These are phyloP conservation scores for Ophiostoma australiae DNA, from an alignment of 2,329 filamentous ascomycete genomes.

Conservation along the genomic window DNA sequence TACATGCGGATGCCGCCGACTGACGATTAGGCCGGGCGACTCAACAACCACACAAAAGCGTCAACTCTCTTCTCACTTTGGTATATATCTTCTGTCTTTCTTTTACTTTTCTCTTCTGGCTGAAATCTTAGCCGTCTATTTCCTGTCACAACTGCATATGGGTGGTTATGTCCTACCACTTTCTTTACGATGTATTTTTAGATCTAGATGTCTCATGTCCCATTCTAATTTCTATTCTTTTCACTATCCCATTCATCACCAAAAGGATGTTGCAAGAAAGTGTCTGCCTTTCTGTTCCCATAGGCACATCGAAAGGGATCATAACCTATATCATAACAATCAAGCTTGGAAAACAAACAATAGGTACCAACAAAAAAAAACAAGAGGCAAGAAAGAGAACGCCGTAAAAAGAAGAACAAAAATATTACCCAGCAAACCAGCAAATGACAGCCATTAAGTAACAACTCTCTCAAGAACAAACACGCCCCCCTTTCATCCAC, in stretches of 20 bases:
- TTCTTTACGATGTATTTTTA: slow-evolving; percentile 6
- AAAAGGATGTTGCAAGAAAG: no score
- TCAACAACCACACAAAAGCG: background rate
- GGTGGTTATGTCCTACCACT: slow-evolving; percentile 5
- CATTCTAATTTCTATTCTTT: background rate
- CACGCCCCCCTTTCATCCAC: background rate
- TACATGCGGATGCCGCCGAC: slow-evolving; percentile 74
- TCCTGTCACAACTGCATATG: background rate
- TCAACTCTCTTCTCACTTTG: background rate
- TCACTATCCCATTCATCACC: background rate
- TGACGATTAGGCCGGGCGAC: slow-evolving; percentile 44
- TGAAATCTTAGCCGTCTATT: background rate
- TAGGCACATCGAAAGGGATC: background rate
- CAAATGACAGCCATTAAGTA: background rate
- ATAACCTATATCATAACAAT: background rate
- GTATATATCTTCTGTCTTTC: slow-evolving; percentile 8
- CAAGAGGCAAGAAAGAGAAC: background rate
- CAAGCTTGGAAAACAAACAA: background rate
- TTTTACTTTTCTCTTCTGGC: background rate
- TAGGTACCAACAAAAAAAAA: background rate
- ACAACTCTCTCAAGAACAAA: background rate
- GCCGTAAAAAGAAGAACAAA: background rate
- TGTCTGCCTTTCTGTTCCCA: no score
- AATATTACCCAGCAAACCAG: background rate
- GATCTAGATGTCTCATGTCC: slow-evolving; percentile 4